These are phyloP conservation scores for Tulasnella sp. DNA, from an alignment of 768 basidiomycete species.

Conservation along the genomic window DNA sequence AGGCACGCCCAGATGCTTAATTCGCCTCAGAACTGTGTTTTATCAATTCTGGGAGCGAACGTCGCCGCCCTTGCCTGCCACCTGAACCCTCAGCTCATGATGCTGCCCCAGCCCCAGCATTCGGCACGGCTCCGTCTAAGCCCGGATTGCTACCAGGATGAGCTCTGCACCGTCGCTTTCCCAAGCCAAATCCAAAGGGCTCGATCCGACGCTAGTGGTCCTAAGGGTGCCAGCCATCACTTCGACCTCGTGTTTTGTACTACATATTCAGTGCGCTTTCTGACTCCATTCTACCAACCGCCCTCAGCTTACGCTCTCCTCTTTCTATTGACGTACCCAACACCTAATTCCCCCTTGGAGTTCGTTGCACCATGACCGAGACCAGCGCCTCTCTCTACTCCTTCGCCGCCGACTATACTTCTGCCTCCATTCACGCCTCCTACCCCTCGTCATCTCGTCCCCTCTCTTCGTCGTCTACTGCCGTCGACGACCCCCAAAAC, in stretches of 20 bases:
- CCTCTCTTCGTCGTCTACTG: neutral
- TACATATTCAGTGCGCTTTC: neutral
- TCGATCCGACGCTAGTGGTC: too few relatives aligned
- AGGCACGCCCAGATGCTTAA: too few relatives aligned
- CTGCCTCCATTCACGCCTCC: neutral
- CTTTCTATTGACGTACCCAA: neutral
- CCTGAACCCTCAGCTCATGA: neutral
- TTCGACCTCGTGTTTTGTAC: constrained; percentile 5
- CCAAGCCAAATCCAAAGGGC: too few relatives aligned
- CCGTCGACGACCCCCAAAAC: neutral
- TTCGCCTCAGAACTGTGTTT: too few relatives aligned
- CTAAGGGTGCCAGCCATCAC: too few relatives aligned
- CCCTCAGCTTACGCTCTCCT: neutral
- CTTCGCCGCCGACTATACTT: neutral
- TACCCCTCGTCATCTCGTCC: constrained; percentile 2
- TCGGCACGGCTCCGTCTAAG: neutral
- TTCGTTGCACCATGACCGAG: constrained; percentile 1
- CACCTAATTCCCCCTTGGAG: neutral
- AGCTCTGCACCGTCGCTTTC: too few relatives aligned
- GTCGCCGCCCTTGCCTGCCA: neutral
- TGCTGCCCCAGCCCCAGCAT: neutral
- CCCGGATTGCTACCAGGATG: too few relatives aligned
- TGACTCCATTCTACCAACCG: neutral
- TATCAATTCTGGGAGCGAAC: constrained; percentile 3
- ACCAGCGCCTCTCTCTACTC: neutral